Evolutionary conservation across 2,329 filamentous ascomycete genomes (phyloP).

Genomic region (Botrytis medusae): DNA sequence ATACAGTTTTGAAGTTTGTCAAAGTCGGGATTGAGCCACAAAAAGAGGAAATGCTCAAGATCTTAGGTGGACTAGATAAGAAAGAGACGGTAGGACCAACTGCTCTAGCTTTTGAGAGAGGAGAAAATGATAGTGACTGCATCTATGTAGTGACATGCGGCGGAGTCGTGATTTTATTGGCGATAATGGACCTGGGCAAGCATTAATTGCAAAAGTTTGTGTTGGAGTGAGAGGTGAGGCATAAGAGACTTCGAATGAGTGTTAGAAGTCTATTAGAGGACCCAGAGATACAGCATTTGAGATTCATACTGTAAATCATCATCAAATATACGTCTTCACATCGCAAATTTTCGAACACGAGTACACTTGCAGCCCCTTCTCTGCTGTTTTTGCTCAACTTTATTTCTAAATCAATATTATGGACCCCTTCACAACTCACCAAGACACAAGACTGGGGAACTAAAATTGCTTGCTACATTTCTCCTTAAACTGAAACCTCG

Average conservation of each 20-base stretch:
- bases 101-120: constrained; percentile 8
- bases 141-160: constrained; percentile 19
- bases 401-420: background rate
- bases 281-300: background rate
- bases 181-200: constrained; percentile 5
- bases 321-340: background rate
- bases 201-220: constrained; percentile 1
- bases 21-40: background rate
- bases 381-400: no score
- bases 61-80: background rate
- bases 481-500: background rate
- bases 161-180: background rate
- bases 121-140: background rate
- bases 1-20: constrained; percentile 4
- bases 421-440: background rate
- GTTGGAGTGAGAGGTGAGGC: constrained; percentile 10
- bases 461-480: background rate
- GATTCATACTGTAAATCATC: background rate
- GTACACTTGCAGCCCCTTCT: background rate
- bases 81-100: constrained; percentile 11
- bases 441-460: background rate
- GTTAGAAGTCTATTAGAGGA: background rate
- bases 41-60: background rate
- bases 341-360: background rate
- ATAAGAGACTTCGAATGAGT: background rate